Evolutionary conservation across 2,329 filamentous ascomycete species (phyloP), one percentile per base, ranked within the genome.

Genomic region (Neophaeococcomyces aloes): DNA sequence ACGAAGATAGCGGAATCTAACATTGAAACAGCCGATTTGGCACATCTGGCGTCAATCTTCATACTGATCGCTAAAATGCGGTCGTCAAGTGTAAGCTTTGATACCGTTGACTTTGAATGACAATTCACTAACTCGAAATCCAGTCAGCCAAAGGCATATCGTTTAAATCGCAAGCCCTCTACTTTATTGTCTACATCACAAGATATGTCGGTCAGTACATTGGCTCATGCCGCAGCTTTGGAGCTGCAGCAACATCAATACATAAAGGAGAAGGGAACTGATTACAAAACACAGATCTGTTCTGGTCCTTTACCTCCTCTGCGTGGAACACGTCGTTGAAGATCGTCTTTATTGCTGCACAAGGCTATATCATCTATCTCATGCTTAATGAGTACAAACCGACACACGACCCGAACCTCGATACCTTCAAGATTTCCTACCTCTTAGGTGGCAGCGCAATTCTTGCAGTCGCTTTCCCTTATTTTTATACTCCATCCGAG

Each of bases 381-480:
- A 98, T 98, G 91, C 83, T 91, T 50, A 93, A 86, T 56, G 85
- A 89, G 58, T 98, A 91, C 77, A 94, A 93, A 67, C 89, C 91
- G 19, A 96, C 91, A 27, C 89, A 94, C 68, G 91, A 98, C 61
- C 86, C 89, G 43, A 94, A 94, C 61, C 78, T 93, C 61, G 91
- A 98, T 63, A 98, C 91, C 3, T 96, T 98, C 74, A 87, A 88
- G 56, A 86, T 96, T 36, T 84, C 94, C 65, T 98, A 96, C 67
- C 75, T 98, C 35, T 75, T 65, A 21, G 87, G 76, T 34, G 86
- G 82, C 43, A 84, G 86, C 48, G 79, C 80, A 11, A 69, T 88
- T 18, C 70, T 96, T 40, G 89, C 83, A 34, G 58, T 96, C 45
- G 58, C 95, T 21, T 83, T 93, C 56, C 88, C 91, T 1, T 88